phyloP scores from a whole-genome alignment of 1,284 basidiomycete species.

The Pulchroboletus neoregius region DNA sequence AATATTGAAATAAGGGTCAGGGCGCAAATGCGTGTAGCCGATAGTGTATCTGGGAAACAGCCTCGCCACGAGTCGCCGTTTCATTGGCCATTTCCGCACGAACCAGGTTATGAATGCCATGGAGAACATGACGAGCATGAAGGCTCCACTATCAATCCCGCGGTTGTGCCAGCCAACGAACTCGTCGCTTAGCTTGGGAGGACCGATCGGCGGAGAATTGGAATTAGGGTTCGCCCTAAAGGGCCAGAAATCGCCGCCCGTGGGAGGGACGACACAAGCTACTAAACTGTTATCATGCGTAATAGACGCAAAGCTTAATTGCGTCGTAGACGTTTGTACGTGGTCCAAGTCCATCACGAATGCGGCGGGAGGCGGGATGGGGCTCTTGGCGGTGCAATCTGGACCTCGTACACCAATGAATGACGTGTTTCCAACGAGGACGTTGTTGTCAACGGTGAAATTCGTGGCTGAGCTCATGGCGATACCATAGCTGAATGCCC shows the following conservation, averaged over 20 bases:
- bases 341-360: slow-evolving; percentile 55
- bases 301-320: slow-evolving; percentile 50
- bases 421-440: slow-evolving; percentile 65
- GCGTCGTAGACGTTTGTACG: slow-evolving; percentile 42
- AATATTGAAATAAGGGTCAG: no score
- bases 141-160: slow-evolving; percentile 56
- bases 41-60: no score
- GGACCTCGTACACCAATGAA: slow-evolving; percentile 72
- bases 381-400: slow-evolving; percentile 57
- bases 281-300: slow-evolving; percentile 52
- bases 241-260: slow-evolving; percentile 70
- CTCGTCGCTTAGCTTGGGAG: slow-evolving; percentile 21
- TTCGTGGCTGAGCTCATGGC: slow-evolving; percentile 61
- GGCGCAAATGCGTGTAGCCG: no score
- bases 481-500: slow-evolving; percentile 69
- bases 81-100: slow-evolving; percentile 46
- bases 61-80: no score
- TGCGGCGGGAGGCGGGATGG: slow-evolving; percentile 50
- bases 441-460: slow-evolving; percentile 66
- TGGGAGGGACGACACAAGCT: slow-evolving; percentile 63
- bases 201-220: slow-evolving; percentile 12
- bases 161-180: slow-evolving; percentile 35
- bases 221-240: slow-evolving; percentile 51
- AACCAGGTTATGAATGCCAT: slow-evolving; percentile 44
- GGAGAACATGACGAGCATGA: no score